phyloP scores from a whole-genome alignment of 2,329 filamentous ascomycete species.

The Myotisia sp. region DNA sequence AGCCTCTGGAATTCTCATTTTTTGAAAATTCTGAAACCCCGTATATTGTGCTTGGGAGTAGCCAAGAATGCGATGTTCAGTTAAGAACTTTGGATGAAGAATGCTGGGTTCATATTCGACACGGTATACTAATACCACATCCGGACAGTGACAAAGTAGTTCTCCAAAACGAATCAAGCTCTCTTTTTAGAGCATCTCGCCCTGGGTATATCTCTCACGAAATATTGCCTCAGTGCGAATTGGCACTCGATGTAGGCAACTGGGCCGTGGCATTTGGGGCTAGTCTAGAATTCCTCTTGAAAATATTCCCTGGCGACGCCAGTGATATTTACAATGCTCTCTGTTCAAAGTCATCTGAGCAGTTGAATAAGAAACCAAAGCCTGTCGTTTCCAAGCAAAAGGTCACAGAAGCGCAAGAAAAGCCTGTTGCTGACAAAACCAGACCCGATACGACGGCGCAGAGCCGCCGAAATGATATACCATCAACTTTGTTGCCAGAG shows the following conservation, averaged over 20 bases:
- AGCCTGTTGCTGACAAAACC: background rate
- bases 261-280: constrained; percentile 3
- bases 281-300: constrained; percentile 2
- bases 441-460: no score
- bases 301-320: background rate
- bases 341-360: background rate
- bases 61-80: background rate
- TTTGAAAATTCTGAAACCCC: constrained; percentile 2
- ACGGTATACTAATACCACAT: background rate
- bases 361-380: no score
- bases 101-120: constrained; percentile 4
- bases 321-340: background rate
- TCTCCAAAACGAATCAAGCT: constrained; percentile 1
- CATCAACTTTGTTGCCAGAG: no score
- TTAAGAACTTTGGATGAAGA: constrained; percentile 1
- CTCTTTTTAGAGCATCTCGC: background rate
- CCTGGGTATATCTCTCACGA: background rate
- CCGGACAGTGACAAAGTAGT: constrained; percentile 1
- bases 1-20: background rate
- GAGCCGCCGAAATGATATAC: no score
- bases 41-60: constrained; percentile 2
- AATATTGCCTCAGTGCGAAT: background rate
- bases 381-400: background rate
- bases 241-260: constrained; percentile 1
- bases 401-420: constrained; percentile 1